phyloP scores from a whole-genome alignment of 2,329 filamentous ascomycete species.

The Anisogramma anomala region DNA sequence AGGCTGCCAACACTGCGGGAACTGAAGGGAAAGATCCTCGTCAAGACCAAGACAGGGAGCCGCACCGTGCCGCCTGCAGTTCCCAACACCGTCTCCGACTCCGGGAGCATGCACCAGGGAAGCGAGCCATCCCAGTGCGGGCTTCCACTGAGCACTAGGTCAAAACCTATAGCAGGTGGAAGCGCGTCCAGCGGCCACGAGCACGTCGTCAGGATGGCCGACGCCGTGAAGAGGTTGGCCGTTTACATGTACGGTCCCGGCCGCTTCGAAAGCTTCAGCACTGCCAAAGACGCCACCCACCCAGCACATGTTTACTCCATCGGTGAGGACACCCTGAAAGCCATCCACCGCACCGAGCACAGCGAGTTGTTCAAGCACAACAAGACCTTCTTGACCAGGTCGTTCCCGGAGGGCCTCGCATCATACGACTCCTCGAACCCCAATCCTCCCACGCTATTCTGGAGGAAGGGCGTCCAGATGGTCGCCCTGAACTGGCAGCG shows the following conservation, averaged over 20 bases:
- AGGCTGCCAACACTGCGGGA: slow-evolving; percentile 58
- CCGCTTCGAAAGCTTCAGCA: slow-evolving; percentile 58
- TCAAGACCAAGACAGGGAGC: slow-evolving; percentile 58
- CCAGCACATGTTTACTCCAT: slow-evolving; percentile 74
- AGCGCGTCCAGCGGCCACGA: slow-evolving; percentile 25
- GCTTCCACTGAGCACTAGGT: slow-evolving; percentile 24
- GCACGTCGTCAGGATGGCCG: slow-evolving; percentile 41
- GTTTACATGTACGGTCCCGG: slow-evolving; percentile 73
- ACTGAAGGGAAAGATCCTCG: slow-evolving; percentile 65
- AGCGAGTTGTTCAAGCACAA: slow-evolving; percentile 79
- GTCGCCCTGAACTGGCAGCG: slow-evolving; percentile 98
- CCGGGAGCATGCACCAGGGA: slow-evolving; percentile 17
- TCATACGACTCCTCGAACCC: slow-evolving; percentile 86
- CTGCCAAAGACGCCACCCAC: slow-evolving; percentile 43
- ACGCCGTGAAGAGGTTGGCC: slow-evolving; percentile 60
- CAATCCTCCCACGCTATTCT: slow-evolving; percentile 70
- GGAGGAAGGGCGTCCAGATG: slow-evolving; percentile 95
- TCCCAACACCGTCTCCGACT: slow-evolving; percentile 7
- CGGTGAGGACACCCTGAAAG: slow-evolving; percentile 62
- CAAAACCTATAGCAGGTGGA: slow-evolving; percentile 25
- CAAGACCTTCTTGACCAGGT: slow-evolving; percentile 73
- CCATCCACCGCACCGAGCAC: slow-evolving; percentile 49
- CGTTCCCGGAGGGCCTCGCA: slow-evolving; percentile 64
- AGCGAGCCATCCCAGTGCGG: slow-evolving; percentile 23
- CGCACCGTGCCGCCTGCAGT: slow-evolving; percentile 21